Evolutionary conservation across 2,329 filamentous ascomycete species (phyloP).

Genomic region (Beauveria asiatica): DNA sequence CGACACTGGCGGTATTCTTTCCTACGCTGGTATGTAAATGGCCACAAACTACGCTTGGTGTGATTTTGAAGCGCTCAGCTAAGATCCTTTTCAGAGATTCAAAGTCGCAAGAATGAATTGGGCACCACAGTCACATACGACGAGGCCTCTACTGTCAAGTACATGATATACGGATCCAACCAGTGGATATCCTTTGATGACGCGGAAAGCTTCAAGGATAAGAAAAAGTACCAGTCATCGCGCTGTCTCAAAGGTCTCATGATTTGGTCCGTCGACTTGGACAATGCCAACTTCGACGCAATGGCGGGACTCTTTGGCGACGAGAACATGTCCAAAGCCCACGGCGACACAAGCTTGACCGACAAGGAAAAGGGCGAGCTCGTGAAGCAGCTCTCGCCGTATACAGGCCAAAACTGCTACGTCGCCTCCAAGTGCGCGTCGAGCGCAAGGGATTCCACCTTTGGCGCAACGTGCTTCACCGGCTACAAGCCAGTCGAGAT

Average conservation of each 20-base stretch:
- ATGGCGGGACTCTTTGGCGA: slow-evolving; percentile 17
- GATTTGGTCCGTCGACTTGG: slow-evolving; percentile 22
- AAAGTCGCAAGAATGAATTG: slow-evolving; percentile 16
- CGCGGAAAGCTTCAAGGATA: slow-evolving; percentile 16
- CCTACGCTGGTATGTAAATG: slow-evolving; percentile 8
- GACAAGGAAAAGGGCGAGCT: slow-evolving; percentile 11
- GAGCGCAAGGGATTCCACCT: background rate
- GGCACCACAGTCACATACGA: slow-evolving; percentile 17
- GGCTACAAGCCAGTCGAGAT: background rate
- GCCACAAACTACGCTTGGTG: background rate
- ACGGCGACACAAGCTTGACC: background rate
- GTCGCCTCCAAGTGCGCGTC: slow-evolving; percentile 16
- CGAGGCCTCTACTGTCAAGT: slow-evolving; percentile 24
- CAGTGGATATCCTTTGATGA: slow-evolving; percentile 33
- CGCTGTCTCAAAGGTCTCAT: slow-evolving; percentile 19
- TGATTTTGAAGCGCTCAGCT: background rate
- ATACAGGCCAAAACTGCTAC: slow-evolving; percentile 21
- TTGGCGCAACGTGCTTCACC: background rate
- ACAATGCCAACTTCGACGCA: slow-evolving; percentile 18
- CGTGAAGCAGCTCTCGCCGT: slow-evolving; percentile 14
- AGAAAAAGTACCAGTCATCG: slow-evolving; percentile 13
- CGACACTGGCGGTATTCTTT: slow-evolving; percentile 22
- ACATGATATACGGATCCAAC: slow-evolving; percentile 22
- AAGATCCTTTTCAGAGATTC: slow-evolving; percentile 22
- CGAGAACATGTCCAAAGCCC: slow-evolving; percentile 2